Evolutionary conservation across 2,329 filamentous ascomycete species (phyloP), one percentile per base, ranked within the genome.

Genomic region (Colletotrichum horii): DNA sequence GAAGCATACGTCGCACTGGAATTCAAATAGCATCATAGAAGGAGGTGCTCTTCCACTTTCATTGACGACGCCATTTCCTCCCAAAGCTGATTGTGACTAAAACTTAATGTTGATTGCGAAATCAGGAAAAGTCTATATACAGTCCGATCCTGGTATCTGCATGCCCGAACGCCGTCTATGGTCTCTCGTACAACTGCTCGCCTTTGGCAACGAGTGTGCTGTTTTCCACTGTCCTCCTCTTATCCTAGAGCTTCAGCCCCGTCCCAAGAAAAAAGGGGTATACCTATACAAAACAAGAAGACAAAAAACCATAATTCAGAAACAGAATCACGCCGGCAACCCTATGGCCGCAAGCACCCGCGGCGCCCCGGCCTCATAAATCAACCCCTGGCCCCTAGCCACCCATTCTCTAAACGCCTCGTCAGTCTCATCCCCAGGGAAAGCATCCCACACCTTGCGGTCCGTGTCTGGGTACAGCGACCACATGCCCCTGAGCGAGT

Each of bases 351-450:
- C 16, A 7, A 74, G 19, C 16, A 52, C 66, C 16, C 76, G 78
- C 14, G 81, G 81, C 12, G 83, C 85, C 30, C 84, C 85, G 12
- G 85, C 83, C 76, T 85, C 79, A 65, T 82, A 81, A 38, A 87
- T 84, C 60, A 87, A 79, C 22, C 83, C 81, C 28, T 79, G 80
- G 5, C 86, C 86, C 19, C 80, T 80, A 8, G 80, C 80, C 79
- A 87, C 83, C 86, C 86, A 88, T 14, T 56, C 55, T 22, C 82
- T 73, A 78, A 87, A 88, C 34, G 85, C 86, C 0, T 81, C 80
- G 30, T 83, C 79, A 6, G 82, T 83, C 19, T 85, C 80, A 64
- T 84, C 81, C 3, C 80, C 78, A 1, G 86, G 86, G 74, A 86
- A 86, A 65, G 86, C 84, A 66, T 87, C 85, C 83, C 83, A 87